These are phyloP conservation scores for Pseudodiploospora longispora DNA, from an alignment of 2,329 filamentous ascomycete species.

Conservation along the genomic window DNA sequence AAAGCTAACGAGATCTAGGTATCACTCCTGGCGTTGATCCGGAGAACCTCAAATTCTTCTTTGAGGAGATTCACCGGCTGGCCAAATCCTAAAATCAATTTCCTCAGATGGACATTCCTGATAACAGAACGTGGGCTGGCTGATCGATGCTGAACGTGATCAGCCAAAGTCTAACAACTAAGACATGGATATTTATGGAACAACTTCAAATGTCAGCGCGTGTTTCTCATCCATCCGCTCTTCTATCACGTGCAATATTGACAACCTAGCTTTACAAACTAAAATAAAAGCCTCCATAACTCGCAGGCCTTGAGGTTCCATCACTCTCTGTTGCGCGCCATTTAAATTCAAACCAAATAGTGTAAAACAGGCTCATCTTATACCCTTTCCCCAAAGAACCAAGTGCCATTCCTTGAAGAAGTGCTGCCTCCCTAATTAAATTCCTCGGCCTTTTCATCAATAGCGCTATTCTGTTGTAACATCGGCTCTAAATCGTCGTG, in stretches of 20 bases:
- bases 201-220: too few species aligned
- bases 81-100: constrained; percentile 31
- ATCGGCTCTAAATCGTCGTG: constrained; percentile 29
- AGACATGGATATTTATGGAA: too few species aligned
- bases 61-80: constrained; percentile 78
- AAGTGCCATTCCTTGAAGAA: not conserved
- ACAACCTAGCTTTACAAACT: too few species aligned
- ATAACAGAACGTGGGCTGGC: too few species aligned
- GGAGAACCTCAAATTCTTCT: constrained; percentile 87
- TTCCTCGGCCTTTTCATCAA: constrained; percentile 19
- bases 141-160: too few species aligned
- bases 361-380: not conserved
- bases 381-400: constrained; percentile 6
- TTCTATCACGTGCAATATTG: too few species aligned
- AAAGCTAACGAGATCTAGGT: constrained; percentile 39
- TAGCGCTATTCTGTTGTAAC: constrained; percentile 19
- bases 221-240: too few species aligned
- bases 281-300: too few species aligned
- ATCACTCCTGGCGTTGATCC: constrained; percentile 94
- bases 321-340: too few species aligned
- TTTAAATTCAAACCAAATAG: not conserved
- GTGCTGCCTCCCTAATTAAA: not conserved
- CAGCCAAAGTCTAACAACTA: too few species aligned
- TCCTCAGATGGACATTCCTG: too few species aligned
- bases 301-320: too few species aligned